Percentiles rank a stretch among this genome's conserved stretches.
phyloP scores from a whole-genome alignment of 306 rosid genomes.

The Corylus avellana region DNA sequence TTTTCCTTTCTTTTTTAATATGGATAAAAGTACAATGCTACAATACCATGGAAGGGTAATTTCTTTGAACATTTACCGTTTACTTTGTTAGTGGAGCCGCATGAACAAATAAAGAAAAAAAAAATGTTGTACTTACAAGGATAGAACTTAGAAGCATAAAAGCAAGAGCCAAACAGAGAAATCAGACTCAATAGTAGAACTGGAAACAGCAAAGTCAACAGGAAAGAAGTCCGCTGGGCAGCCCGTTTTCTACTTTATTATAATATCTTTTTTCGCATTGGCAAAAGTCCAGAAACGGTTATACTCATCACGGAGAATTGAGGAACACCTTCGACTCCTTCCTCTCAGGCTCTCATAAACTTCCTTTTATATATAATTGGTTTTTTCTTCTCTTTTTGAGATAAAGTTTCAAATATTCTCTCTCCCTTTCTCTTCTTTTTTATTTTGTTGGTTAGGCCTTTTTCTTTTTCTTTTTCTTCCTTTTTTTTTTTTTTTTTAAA shows the following conservation, averaged over 20 bases:
- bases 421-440: slow-evolving; percentile 31
- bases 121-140: too few species aligned
- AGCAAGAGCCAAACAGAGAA: neutral
- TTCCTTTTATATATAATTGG: neutral
- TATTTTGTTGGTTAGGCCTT: neutral
- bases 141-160: neutral
- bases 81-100: too few species aligned
- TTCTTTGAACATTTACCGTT: too few species aligned
- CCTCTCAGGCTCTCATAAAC: slow-evolving; percentile 20
- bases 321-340: slow-evolving; percentile 24
- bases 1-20: too few species aligned
- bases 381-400: neutral
- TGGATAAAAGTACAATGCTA: too few species aligned
- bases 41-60: too few species aligned
- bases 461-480: slow-evolving; percentile 9
- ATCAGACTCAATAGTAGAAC: neutral
- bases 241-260: slow-evolving; percentile 10
- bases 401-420: slow-evolving; percentile 28
- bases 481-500: slow-evolving; percentile 7
- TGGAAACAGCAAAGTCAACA: slow-evolving; percentile 44
- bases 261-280: slow-evolving; percentile 21
- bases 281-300: slow-evolving; percentile 47
- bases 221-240: slow-evolving; percentile 38
- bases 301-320: slow-evolving; percentile 31
- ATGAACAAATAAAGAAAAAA: too few species aligned